Evolutionary conservation across 345 rosid species (phyloP).

Genomic region (Gossypioides kirkii): DNA sequence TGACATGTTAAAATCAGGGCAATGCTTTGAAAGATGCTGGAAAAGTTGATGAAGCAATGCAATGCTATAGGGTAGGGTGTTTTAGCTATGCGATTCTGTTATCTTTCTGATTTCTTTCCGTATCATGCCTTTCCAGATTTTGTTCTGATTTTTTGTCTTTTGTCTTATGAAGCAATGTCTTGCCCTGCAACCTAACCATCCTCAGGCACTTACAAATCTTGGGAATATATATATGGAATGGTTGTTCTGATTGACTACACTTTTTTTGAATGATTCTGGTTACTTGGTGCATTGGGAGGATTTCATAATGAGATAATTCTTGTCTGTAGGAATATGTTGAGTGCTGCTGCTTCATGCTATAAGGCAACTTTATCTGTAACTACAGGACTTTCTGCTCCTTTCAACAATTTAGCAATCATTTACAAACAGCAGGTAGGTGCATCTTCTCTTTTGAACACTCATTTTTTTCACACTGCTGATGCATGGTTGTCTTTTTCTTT

Average conservation of each 20-base stretch:
- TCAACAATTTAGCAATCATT: conserved; percentile 90
- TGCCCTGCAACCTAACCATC: conserved; percentile 76
- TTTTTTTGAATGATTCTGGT: conserved; percentile 12
- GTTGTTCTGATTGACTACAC: conserved; percentile 26
- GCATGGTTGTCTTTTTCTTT: neutral
- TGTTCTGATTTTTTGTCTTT: neutral
- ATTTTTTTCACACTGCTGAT: neutral
- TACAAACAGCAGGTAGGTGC: conserved; percentile 81
- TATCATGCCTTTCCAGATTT: conserved; percentile 8
- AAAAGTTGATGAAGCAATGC: conserved; percentile 86
- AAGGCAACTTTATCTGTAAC: conserved; percentile 91
- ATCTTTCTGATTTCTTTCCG: conserved; percentile 9
- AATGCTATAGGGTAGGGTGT: conserved; percentile 73
- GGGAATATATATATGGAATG: conserved; percentile 98
- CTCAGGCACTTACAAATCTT: conserved; percentile 93
- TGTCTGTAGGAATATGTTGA: conserved; percentile 66
- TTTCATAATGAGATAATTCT: conserved; percentile 8
- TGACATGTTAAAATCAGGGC: conserved; percentile 42
- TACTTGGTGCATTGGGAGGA: neutral
- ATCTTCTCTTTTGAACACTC: neutral
- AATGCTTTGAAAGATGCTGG: conserved; percentile 95
- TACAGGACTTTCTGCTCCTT: conserved; percentile 93
- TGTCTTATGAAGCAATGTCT: conserved; percentile 80
- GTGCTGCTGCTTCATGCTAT: conserved; percentile 75
- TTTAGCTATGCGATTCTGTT: neutral